A percentile compares a stretch with the other conserved stretches of the same genome.
Conservation (phyloP, 345 rosid species). For the Geranium rotundifolium region DNA sequence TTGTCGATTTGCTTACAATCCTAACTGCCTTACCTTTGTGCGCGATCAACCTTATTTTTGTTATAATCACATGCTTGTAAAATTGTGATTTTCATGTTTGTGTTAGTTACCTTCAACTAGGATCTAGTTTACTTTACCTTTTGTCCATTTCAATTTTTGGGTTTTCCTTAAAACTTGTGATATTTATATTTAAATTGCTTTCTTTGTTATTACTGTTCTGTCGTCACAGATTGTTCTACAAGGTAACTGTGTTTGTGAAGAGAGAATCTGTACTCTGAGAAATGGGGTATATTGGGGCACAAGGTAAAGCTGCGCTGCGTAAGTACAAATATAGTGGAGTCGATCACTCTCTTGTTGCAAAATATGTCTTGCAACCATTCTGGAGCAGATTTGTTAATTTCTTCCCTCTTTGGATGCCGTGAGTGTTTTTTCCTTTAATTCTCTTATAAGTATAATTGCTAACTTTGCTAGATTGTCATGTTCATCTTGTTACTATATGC, state of each 20-base stretch:
- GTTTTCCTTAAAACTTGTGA: background rate
- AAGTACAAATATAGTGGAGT: conserved; percentile 28
- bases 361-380: conserved; percentile 49
- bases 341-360: conserved; percentile 24
- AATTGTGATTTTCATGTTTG: background rate
- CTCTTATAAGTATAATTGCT: conserved; percentile 3
- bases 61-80: background rate
- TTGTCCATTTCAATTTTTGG: no score
- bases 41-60: no score
- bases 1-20: no score
- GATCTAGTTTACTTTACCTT: background rate
- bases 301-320: conserved; percentile 22
- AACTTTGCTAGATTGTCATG: conserved; percentile 5
- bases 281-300: conserved; percentile 31
- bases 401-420: conserved; percentile 99
- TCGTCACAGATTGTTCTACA: background rate
- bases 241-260: no score
- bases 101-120: background rate
- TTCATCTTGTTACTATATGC: conserved; percentile 2
- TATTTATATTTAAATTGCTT: background rate
- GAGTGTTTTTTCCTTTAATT: conserved; percentile 19
- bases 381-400: conserved; percentile 74
- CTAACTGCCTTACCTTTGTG: no score
- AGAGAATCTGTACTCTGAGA: background rate
- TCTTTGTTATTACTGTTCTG: no score